Evolutionary conservation across 2,329 filamentous ascomycete species (phyloP).

Genomic region (Hymenoscyphus fructigenus): DNA sequence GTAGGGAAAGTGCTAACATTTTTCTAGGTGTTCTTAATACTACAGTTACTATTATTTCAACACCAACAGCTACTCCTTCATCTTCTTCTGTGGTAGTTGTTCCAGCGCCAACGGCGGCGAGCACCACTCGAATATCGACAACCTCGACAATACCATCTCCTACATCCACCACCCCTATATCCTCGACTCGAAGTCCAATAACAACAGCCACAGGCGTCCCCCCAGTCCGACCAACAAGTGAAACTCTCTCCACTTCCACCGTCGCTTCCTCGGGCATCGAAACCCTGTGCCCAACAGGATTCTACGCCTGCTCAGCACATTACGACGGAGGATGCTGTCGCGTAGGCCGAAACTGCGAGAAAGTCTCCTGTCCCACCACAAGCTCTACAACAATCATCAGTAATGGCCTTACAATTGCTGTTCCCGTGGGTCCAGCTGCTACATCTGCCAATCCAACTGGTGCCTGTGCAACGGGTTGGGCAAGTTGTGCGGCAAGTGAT

Average conservation of each 20-base stretch:
- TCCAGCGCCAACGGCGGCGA: constrained; percentile 10
- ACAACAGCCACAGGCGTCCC: constrained; percentile 43
- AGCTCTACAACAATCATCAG: constrained; percentile 64
- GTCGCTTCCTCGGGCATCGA: constrained; percentile 24
- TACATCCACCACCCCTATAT: constrained; percentile 34
- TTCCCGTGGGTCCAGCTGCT: constrained; percentile 52
- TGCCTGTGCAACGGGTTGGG: constrained; percentile 79
- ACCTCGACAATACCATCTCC: constrained; percentile 37
- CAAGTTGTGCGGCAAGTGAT: constrained; percentile 61
- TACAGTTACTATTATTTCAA: constrained; percentile 8
- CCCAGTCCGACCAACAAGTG: constrained; percentile 49
- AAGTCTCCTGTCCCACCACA: constrained; percentile 70
- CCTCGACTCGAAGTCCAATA: constrained; percentile 35
- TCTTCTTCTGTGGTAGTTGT: constrained; percentile 14
- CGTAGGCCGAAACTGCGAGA: constrained; percentile 80
- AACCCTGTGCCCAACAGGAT: constrained; percentile 76
- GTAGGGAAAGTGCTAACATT: neutral
- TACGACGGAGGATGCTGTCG: constrained; percentile 85
- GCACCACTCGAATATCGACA: constrained; percentile 19
- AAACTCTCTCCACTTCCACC: constrained; percentile 39
- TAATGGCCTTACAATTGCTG: constrained; percentile 68
- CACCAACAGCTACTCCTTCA: constrained; percentile 15
- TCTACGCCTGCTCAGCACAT: constrained; percentile 84
- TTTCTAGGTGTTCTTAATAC: constrained; percentile 16
- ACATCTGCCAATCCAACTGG: constrained; percentile 39